phyloP scores from a whole-genome alignment of 495 filamentous ascomycete genomes.

The Parmelia sp. region DNA sequence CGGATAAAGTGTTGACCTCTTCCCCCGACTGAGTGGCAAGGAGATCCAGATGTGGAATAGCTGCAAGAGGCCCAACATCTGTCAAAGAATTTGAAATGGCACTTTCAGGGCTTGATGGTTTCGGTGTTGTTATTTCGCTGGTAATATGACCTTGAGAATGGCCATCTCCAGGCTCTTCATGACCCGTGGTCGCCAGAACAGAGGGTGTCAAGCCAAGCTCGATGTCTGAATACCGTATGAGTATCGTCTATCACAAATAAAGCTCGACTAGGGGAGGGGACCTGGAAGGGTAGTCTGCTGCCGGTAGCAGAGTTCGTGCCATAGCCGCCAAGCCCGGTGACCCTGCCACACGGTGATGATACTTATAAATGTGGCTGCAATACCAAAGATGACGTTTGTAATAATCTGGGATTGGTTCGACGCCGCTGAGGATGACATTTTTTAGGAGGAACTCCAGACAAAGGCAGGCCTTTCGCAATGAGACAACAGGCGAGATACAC shows the following conservation, averaged over 20 bases:
- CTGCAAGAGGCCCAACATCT: neutral
- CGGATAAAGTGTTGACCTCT: neutral
- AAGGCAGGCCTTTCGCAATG: neutral
- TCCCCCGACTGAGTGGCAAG: neutral
- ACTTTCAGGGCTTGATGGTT: neutral
- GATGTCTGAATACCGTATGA: slow-evolving; percentile 9
- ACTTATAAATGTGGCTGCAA: slow-evolving; percentile 12
- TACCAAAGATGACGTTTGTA: slow-evolving; percentile 13
- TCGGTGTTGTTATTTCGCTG: neutral
- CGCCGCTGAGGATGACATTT: neutral
- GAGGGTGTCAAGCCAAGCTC: slow-evolving; percentile 8
- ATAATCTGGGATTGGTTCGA: slow-evolving; percentile 9
- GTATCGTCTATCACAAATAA: neutral
- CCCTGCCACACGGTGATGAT: slow-evolving; percentile 17
- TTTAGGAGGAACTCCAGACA: neutral
- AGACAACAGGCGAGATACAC: neutral
- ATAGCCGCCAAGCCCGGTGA: slow-evolving; percentile 9
- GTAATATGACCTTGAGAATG: neutral
- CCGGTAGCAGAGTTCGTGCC: slow-evolving; percentile 2
- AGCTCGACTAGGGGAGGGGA: neutral
- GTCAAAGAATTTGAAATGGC: neutral
- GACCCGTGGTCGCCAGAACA: neutral
- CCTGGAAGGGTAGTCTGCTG: slow-evolving; percentile 3
- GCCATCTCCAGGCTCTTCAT: neutral
- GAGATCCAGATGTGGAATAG: slow-evolving; percentile 3